These are phyloP conservation scores for Phytophthora cryptogea DNA, from an alignment of 352 stramenopile species.

Conservation along the genomic window DNA sequence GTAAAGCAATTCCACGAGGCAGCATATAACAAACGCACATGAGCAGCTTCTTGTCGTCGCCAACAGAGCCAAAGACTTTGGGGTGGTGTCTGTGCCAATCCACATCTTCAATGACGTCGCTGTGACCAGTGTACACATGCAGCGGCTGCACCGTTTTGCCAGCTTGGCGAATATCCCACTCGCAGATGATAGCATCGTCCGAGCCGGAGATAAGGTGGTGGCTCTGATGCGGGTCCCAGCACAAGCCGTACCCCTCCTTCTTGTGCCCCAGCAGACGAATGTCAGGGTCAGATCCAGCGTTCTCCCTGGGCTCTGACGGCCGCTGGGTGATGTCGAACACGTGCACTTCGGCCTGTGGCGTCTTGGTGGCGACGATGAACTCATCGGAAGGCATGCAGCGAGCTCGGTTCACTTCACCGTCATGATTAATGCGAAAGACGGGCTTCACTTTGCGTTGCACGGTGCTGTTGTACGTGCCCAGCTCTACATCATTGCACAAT, in stretches of 20 bases:
- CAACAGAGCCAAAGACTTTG: slow-evolving; percentile 96
- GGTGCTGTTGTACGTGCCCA: slow-evolving; percentile 72
- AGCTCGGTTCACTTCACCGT: slow-evolving; percentile 98
- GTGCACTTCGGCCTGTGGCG: slow-evolving; percentile 92
- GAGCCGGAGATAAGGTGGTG: slow-evolving; percentile 93
- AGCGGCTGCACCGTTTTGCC: slow-evolving; percentile 83
- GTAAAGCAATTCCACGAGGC: neutral
- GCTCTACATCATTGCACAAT: slow-evolving; percentile 37
- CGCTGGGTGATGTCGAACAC: slow-evolving; percentile 99
- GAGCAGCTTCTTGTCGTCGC: slow-evolving; percentile 95
- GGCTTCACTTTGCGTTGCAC: slow-evolving; percentile 94
- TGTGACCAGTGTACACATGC: slow-evolving; percentile 92
- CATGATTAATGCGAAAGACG: slow-evolving; percentile 96
- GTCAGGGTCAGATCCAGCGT: slow-evolving; percentile 72
- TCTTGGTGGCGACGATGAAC: slow-evolving; percentile 98
- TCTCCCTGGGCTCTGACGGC: slow-evolving; percentile 85
- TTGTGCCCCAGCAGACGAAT: slow-evolving; percentile 75
- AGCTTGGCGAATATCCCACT: slow-evolving; percentile 94
- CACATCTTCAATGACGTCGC: slow-evolving; percentile 97
- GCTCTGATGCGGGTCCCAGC: slow-evolving; percentile 92
- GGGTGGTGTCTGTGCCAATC: slow-evolving; percentile 95
- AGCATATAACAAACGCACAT: slow-evolving; percentile 58
- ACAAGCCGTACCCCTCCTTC: slow-evolving; percentile 95
- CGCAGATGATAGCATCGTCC: slow-evolving; percentile 96
- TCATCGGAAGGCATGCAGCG: slow-evolving; percentile 98